Evolutionary conservation across 495 filamentous ascomycete species (phyloP).

Genomic region (Poronia punctata): DNA sequence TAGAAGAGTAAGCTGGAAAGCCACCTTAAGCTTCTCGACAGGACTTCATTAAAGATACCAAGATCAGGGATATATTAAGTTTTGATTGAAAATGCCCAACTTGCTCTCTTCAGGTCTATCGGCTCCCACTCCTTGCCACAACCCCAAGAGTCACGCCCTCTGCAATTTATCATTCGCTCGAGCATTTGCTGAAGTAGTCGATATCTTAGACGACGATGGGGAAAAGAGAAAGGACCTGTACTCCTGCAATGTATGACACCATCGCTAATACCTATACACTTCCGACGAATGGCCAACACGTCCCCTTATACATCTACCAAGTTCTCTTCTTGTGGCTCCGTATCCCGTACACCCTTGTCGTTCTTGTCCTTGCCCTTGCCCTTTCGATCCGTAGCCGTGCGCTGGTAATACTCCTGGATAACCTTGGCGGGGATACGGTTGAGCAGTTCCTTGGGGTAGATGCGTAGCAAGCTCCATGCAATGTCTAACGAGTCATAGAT

Average conservation of each 20-base stretch:
- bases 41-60: no score
- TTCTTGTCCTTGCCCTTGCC: conserved; percentile 56
- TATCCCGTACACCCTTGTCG: conserved; percentile 56
- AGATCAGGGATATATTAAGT: no score
- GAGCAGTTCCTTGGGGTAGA: conserved; percentile 94
- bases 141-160: neutral
- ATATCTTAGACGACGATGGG: neutral
- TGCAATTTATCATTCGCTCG: neutral
- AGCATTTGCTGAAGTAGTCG: neutral
- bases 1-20: no score
- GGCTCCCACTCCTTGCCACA: no score
- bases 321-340: conserved; percentile 51
- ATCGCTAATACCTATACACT: conserved; percentile 22
- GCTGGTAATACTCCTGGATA: conserved; percentile 85
- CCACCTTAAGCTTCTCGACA: no score
- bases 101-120: no score
- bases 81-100: no score
- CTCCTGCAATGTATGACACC: conserved; percentile 16
- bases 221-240: conserved; percentile 14
- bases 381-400: conserved; percentile 57
- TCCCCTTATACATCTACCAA: conserved; percentile 57
- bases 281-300: conserved; percentile 7
- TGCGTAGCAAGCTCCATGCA: conserved; percentile 90
- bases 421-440: conserved; percentile 95
- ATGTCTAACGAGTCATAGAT: conserved; percentile 91